These are phyloP conservation scores for Serendipita vermifera DNA, from an alignment of 768 basidiomycete species.

Conservation along the genomic window DNA sequence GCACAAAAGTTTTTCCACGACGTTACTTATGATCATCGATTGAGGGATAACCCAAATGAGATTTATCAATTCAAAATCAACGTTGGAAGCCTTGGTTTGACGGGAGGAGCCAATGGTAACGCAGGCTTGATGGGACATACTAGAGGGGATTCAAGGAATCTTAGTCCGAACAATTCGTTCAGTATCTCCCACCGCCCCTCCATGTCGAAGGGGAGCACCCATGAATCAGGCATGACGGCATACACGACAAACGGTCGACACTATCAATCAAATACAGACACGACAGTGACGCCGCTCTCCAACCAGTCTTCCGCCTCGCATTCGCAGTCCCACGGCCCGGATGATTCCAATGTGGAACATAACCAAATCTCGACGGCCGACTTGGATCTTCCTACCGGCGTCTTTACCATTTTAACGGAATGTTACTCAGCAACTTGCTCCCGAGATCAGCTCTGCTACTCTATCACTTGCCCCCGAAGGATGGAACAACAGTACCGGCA, in stretches of 20 bases:
- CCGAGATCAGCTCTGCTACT: conserved; percentile 88
- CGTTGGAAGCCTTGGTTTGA: background rate
- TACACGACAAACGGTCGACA: background rate
- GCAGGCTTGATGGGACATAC: background rate
- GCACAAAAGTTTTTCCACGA: conserved; percentile 99
- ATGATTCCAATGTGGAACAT: conserved; percentile 18
- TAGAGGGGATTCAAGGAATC: background rate
- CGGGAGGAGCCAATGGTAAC: background rate
- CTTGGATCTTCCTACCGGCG: conserved; percentile 60
- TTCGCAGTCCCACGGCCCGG: background rate
- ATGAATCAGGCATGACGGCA: background rate
- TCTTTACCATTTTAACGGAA: conserved; percentile 91
- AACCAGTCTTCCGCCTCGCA: background rate
- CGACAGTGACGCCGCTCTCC: background rate
- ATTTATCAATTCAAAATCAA: conserved; percentile 75
- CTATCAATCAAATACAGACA: background rate
- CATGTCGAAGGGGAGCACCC: background rate
- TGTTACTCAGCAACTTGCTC: conserved; percentile 98
- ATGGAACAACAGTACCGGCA: conserved; percentile 78
- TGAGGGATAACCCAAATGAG: conserved; percentile 78
- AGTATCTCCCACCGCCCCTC: conserved; percentile 3
- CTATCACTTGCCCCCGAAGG: conserved; percentile 87
- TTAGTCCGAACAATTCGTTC: conserved; percentile 5
- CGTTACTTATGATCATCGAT: conserved; percentile 93
- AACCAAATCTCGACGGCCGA: conserved; percentile 37